phyloP scores from a whole-genome alignment of 1,284 basidiomycete genomes.

The Ustilago lituana region DNA sequence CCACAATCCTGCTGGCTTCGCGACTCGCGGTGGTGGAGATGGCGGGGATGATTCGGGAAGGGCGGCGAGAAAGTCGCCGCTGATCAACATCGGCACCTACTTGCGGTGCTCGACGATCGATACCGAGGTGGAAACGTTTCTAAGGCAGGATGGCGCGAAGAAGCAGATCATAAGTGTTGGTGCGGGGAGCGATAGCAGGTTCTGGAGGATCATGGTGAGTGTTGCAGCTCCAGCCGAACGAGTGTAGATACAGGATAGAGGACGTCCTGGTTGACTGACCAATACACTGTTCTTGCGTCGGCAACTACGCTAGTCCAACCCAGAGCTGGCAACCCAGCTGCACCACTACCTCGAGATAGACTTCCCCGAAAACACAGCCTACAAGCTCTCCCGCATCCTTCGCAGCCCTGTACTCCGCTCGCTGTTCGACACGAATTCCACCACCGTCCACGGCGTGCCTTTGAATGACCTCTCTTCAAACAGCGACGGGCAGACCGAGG shows the following conservation, averaged over 20 bases:
- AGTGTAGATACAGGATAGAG: too few relatives aligned
- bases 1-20: too few relatives aligned
- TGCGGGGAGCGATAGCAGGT: constrained; percentile 90
- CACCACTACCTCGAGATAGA: constrained; percentile 86
- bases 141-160: constrained; percentile 68
- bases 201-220: constrained; percentile 86
- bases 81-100: constrained; percentile 95
- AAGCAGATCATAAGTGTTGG: constrained; percentile 89
- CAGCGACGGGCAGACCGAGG: background rate
- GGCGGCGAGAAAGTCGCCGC: constrained; percentile 76
- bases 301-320: constrained; percentile 66
- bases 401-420: constrained; percentile 74
- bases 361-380: constrained; percentile 82
- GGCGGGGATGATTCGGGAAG: too few relatives aligned
- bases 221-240: too few relatives aligned
- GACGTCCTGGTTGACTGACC: too few relatives aligned
- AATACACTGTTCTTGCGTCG: background rate
- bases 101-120: constrained; percentile 85
- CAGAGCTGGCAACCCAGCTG: constrained; percentile 58
- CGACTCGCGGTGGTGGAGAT: too few relatives aligned
- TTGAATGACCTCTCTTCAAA: background rate
- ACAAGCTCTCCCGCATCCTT: constrained; percentile 83
- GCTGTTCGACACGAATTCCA: constrained; percentile 7
- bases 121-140: constrained; percentile 78
- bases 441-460: constrained; percentile 9